Percentiles rank a stretch among this genome's conserved stretches.
These are phyloP conservation scores for Fusarium sp. DNA, from an alignment of 2,329 filamentous ascomycete species.

Conservation along the genomic window DNA sequence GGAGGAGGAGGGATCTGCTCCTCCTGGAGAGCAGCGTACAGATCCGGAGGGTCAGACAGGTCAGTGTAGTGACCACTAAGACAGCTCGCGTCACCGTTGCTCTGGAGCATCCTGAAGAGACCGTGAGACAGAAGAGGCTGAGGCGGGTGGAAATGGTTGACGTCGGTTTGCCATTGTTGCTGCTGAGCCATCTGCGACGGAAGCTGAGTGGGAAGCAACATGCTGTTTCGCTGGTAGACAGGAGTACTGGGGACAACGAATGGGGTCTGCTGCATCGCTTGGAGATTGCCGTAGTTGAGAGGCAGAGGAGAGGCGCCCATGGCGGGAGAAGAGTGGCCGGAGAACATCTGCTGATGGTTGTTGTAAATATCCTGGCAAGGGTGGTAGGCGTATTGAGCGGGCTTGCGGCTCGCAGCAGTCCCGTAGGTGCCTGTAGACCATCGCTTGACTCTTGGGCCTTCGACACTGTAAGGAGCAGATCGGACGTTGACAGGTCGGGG, in stretches of 20 bases:
- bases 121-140: constrained; percentile 76
- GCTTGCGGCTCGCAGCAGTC: constrained; percentile 65
- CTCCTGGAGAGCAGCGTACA: constrained; percentile 80
- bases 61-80: constrained; percentile 78
- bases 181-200: constrained; percentile 66
- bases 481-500: constrained; percentile 73
- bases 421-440: constrained; percentile 84
- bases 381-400: constrained; percentile 72
- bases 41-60: constrained; percentile 78
- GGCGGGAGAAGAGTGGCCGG: constrained; percentile 57
- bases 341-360: constrained; percentile 64
- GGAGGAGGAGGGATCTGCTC: constrained; percentile 79
- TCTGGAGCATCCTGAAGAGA: constrained; percentile 78
- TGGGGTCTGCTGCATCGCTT: constrained; percentile 66
- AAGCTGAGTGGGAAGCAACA: constrained; percentile 63
- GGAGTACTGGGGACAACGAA: constrained; percentile 66
- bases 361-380: constrained; percentile 70
- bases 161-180: constrained; percentile 62
- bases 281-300: constrained; percentile 66
- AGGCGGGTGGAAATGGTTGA: constrained; percentile 68
- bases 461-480: constrained; percentile 77
- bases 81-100: constrained; percentile 76
- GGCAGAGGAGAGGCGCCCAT: constrained; percentile 61
- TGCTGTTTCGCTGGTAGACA: constrained; percentile 66
- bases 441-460: constrained; percentile 74